These are phyloP conservation scores for Psilocybe sp. DNA, from an alignment of 768 basidiomycete genomes.

Conservation along the genomic window DNA sequence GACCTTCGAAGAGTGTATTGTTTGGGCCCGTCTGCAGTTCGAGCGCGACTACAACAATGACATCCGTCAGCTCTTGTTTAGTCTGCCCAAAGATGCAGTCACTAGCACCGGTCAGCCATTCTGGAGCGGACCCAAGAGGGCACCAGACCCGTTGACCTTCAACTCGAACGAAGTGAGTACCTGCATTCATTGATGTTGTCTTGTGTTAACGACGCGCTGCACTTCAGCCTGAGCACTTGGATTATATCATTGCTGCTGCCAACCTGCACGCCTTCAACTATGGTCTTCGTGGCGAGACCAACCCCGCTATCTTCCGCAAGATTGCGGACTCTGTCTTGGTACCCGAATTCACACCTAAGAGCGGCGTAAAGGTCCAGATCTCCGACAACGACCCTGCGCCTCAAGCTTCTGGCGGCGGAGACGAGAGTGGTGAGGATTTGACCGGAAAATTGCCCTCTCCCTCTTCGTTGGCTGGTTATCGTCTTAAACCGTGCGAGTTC, in stretches of 20 bases:
- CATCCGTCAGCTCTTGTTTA: constrained; percentile 90
- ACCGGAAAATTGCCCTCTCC: constrained; percentile 78
- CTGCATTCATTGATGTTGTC: background rate
- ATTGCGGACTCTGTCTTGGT: constrained; percentile 80
- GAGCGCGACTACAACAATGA: constrained; percentile 92
- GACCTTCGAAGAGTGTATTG: constrained; percentile 95
- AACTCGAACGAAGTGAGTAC: constrained; percentile 80
- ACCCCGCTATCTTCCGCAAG: constrained; percentile 77
- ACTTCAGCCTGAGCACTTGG: constrained; percentile 74
- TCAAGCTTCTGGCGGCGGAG: constrained; percentile 46
- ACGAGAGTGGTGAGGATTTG: constrained; percentile 54
- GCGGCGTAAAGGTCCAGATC: constrained; percentile 90
- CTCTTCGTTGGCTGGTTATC: constrained; percentile 92
- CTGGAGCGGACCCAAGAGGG: constrained; percentile 99
- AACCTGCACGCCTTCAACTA: constrained; percentile 99
- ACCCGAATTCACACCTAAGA: constrained; percentile 91
- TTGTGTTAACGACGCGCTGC: constrained; percentile 8
- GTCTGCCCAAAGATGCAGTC: constrained; percentile 90
- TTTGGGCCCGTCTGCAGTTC: constrained; percentile 95
- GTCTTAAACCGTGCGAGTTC: constrained; percentile 92
- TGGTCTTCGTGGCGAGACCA: constrained; percentile 86
- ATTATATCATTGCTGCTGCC: constrained; percentile 89
- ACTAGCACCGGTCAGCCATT: constrained; percentile 94
- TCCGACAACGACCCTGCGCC: constrained; percentile 88
- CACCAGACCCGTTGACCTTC: constrained; percentile 88